A percentile compares a stretch with the other conserved stretches of the same genome.
These are phyloP conservation scores for Myrica gale DNA, from an alignment of 306 rosid genomes.

Conservation along the genomic window DNA sequence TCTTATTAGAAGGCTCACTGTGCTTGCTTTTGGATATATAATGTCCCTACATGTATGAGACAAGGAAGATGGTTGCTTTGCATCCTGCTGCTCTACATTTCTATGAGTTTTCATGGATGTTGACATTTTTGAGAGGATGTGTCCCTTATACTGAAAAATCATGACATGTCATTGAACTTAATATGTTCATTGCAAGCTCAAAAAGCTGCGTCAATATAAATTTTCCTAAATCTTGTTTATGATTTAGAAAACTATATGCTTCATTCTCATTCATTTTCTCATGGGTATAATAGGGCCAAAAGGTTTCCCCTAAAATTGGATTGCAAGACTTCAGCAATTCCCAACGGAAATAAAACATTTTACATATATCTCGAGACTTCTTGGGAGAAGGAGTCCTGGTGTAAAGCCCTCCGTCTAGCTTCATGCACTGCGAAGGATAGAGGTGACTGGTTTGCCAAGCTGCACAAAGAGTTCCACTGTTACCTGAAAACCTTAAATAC, in stretches of 20 bases:
- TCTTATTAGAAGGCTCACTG: background rate
- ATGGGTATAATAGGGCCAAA: slow-evolving; percentile 67
- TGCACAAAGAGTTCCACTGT: slow-evolving; percentile 63
- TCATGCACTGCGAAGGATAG: slow-evolving; percentile 54
- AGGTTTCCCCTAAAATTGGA: slow-evolving; percentile 82
- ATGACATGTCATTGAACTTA: slow-evolving; percentile 15
- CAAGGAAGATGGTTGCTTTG: background rate
- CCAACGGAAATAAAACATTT: slow-evolving; percentile 62
- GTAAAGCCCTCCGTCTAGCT: slow-evolving; percentile 84
- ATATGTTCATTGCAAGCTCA: slow-evolving; percentile 6
- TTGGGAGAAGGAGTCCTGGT: slow-evolving; percentile 94
- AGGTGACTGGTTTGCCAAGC: slow-evolving; percentile 50
- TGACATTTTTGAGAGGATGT: slow-evolving; percentile 5
- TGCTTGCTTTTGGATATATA: background rate
- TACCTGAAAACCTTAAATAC: slow-evolving; percentile 62
- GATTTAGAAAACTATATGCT: slow-evolving; percentile 18
- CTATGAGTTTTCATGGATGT: background rate
- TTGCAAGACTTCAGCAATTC: slow-evolving; percentile 49
- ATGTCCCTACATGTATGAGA: background rate
- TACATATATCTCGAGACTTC: slow-evolving; percentile 81
- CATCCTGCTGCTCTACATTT: background rate
- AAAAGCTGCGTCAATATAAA: slow-evolving; percentile 7
- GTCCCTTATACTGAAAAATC: slow-evolving; percentile 15
- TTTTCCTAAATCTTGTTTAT: slow-evolving; percentile 11
- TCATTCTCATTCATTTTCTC: slow-evolving; percentile 29